Evolutionary conservation across 805 yeast species (phyloP).

Genomic region (Suhomyces vadensis): DNA sequence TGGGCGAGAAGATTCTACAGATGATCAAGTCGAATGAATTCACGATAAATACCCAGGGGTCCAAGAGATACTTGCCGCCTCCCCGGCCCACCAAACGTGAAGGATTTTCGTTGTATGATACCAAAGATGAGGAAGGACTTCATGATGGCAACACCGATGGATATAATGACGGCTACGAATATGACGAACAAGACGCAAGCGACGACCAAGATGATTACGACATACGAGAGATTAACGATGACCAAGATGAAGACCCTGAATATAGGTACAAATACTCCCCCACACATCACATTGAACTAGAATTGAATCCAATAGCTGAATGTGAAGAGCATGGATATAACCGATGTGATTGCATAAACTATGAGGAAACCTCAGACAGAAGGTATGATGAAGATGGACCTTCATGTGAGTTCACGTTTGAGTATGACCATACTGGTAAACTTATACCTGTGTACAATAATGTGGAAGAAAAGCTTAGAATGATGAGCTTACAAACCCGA

Average conservation of each 20-base stretch:
- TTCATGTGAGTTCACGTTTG: slow-evolving; percentile 47
- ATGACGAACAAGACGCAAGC: slow-evolving; percentile 17
- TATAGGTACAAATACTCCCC: slow-evolving; percentile 32
- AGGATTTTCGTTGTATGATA: slow-evolving; percentile 37
- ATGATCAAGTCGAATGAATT: slow-evolving; percentile 21
- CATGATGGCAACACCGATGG: slow-evolving; percentile 33
- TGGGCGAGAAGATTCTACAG: slow-evolving; percentile 27
- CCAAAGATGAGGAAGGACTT: slow-evolving; percentile 41
- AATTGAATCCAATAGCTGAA: slow-evolving; percentile 36
- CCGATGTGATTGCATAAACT: slow-evolving; percentile 28
- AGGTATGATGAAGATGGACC: slow-evolving; percentile 33
- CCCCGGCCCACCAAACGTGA: slow-evolving; percentile 10
- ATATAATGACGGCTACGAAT: slow-evolving; percentile 14
- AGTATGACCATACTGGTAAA: slow-evolving; percentile 43
- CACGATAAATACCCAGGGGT: slow-evolving; percentile 9
- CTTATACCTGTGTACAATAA: slow-evolving; percentile 41
- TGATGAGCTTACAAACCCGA: slow-evolving; percentile 27
- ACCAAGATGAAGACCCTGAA: slow-evolving; percentile 17
- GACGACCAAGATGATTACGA: slow-evolving; percentile 40
- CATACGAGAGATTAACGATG: slow-evolving; percentile 32
- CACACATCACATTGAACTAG: slow-evolving; percentile 44
- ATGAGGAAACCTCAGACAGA: slow-evolving; percentile 9
- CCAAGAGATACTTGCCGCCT: slow-evolving; percentile 2
- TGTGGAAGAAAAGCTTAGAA: slow-evolving; percentile 39
- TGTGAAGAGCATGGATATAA: slow-evolving; percentile 30